Percentiles rank a stretch among this genome's conserved stretches.
Conservation (phyloP, 805 yeast genomes). For the Tetrapisispora iriomotensis region DNA sequence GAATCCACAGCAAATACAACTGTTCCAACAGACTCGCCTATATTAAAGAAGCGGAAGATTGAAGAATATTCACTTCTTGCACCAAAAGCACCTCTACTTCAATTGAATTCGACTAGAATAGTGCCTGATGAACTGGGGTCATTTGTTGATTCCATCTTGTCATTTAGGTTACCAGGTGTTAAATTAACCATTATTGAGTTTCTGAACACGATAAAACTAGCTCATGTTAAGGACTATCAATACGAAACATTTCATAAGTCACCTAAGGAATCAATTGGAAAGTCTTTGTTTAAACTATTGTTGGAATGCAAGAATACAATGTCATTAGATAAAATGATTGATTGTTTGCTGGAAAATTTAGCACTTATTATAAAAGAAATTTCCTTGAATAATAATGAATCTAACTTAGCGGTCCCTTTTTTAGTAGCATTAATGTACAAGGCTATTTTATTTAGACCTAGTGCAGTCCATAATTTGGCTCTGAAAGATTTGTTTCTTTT, state of each 20-base stretch:
- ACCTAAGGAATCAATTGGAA: conserved; percentile 20
- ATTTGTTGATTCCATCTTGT: conserved; percentile 19
- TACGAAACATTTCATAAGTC: conserved; percentile 11
- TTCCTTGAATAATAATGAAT: conserved; percentile 16
- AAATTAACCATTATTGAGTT: conserved; percentile 23
- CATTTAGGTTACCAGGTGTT: conserved; percentile 18
- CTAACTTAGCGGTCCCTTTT: conserved; percentile 41
- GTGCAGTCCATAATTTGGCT: conserved; percentile 40
- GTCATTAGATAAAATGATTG: conserved; percentile 21
- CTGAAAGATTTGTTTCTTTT: conserved; percentile 27
- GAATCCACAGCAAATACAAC: conserved; percentile 7
- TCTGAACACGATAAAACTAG: conserved; percentile 15
- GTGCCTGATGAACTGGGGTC: conserved; percentile 18
- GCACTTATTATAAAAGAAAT: conserved; percentile 24
- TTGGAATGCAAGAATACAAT: conserved; percentile 11
- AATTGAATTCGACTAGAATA: conserved; percentile 12
- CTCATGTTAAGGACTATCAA: conserved; percentile 10
- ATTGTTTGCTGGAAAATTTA: conserved; percentile 16
- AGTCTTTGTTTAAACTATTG: conserved; percentile 12
- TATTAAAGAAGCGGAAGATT: conserved; percentile 10
- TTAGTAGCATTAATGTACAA: conserved; percentile 48
- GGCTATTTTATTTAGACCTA: conserved; percentile 48
- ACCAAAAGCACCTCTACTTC: conserved; percentile 3
- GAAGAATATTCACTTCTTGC: background rate
- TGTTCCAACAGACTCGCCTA: conserved; percentile 5